phyloP scores from a whole-genome alignment of 176 grass and related monocot species.

The Carex cristatella region DNA sequence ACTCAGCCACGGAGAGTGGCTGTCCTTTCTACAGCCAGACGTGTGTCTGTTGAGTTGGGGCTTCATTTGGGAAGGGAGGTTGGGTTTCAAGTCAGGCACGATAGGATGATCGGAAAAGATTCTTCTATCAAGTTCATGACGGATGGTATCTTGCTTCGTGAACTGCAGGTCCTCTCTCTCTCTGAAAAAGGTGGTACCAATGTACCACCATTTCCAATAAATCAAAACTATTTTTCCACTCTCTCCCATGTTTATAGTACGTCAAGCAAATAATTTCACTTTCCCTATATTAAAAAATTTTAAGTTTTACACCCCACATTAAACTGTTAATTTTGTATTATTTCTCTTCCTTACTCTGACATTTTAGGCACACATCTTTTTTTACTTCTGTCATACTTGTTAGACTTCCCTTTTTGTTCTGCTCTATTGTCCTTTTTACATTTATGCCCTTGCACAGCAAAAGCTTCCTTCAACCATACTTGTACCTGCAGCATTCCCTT shows the following conservation, averaged over 20 bases:
- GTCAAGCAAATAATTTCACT: not conserved
- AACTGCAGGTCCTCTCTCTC: constrained; percentile 62
- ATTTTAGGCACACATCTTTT: not conserved
- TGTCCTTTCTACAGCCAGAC: constrained; percentile 83
- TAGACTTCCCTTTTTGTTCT: not conserved
- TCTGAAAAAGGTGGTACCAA: not conserved
- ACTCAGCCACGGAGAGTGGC: constrained; percentile 94
- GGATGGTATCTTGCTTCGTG: constrained; percentile 95
- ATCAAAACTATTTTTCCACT: not conserved
- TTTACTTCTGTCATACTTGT: not conserved
- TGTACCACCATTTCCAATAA: not conserved
- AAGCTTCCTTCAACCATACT: not conserved
- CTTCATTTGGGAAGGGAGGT: constrained; percentile 74
- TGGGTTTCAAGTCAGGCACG: constrained; percentile 98
- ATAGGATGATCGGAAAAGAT: constrained; percentile 64
- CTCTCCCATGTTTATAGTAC: not conserved
- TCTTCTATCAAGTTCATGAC: constrained; percentile 99
- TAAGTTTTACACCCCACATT: not conserved
- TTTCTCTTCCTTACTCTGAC: not conserved
- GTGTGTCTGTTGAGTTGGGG: constrained; percentile 88
- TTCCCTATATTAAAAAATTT: not conserved
- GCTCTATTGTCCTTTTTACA: not conserved
- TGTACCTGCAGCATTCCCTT: not conserved
- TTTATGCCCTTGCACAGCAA: not conserved
- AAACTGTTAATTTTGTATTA: not conserved